phyloP scores from a whole-genome alignment of 192 early-diverging fungal species.

The Coemansia sp. region DNA sequence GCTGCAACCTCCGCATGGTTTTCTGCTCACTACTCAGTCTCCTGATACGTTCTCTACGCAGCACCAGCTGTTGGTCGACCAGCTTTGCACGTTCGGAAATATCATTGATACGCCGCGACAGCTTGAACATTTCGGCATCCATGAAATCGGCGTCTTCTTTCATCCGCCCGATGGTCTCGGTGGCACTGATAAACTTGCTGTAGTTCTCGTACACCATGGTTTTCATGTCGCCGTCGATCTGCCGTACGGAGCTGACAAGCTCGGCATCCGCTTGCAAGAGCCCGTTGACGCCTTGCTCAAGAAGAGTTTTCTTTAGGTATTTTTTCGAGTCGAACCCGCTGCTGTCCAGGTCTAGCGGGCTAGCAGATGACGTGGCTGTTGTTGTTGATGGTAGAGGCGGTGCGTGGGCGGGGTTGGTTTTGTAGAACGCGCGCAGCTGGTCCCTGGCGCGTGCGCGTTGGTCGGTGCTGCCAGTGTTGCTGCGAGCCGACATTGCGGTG shows the following conservation, averaged over 20 bases:
- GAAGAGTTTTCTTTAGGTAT: conserved; percentile 73
- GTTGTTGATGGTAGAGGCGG: conserved; percentile 15
- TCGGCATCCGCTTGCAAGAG: conserved; percentile 66
- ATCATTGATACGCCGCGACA: conserved; percentile 65
- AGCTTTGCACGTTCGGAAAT: conserved; percentile 58
- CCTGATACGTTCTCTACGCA: conserved; percentile 69
- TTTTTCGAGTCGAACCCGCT: conserved; percentile 73
- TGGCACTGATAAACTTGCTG: conserved; percentile 93
- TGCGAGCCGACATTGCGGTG: too few species aligned
- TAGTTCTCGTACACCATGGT: conserved; percentile 99
- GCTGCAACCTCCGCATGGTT: conserved; percentile 77
- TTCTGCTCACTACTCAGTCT: conserved; percentile 72
- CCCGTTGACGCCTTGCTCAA: conserved; percentile 65
- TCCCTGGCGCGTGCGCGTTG: conserved; percentile 28
- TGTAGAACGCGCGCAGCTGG: conserved; percentile 56
- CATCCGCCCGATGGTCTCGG: conserved; percentile 89
- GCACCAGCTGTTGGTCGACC: conserved; percentile 64
- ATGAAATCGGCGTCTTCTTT: conserved; percentile 81
- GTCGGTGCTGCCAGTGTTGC: neutral
- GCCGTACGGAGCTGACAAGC: conserved; percentile 64
- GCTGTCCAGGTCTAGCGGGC: conserved; percentile 73
- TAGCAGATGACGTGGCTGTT: conserved; percentile 17
- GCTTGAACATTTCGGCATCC: conserved; percentile 77
- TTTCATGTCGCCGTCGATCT: conserved; percentile 95
- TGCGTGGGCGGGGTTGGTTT: conserved; percentile 55